Conservation (phyloP, 345 rosid species). For the Cardiospermum halicacabum region DNA sequence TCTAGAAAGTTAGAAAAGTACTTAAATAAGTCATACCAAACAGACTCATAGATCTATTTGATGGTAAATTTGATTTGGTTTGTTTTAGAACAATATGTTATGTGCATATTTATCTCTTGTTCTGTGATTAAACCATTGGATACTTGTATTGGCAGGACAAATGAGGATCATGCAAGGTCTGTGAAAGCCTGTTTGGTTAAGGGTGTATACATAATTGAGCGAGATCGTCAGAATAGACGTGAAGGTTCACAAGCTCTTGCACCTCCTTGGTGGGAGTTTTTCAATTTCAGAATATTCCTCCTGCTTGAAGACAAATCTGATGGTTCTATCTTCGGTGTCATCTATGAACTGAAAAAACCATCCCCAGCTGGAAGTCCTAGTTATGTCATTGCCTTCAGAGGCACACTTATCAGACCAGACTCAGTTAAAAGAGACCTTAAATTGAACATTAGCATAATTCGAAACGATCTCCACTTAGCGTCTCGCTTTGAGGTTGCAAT, state of each 20-base stretch:
- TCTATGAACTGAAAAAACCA: slow-evolving; percentile 63
- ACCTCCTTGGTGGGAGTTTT: slow-evolving; percentile 83
- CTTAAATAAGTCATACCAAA: too few relatives aligned
- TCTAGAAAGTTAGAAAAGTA: too few relatives aligned
- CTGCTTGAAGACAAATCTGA: slow-evolving; percentile 65
- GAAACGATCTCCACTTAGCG: slow-evolving; percentile 59
- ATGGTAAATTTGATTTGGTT: not conserved
- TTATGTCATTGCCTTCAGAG: slow-evolving; percentile 71
- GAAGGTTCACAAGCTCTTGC: slow-evolving; percentile 56
- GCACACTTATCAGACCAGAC: slow-evolving; percentile 64
- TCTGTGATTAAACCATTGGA: not conserved
- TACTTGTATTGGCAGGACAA: slow-evolving; percentile 39
- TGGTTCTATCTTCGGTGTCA: slow-evolving; percentile 72
- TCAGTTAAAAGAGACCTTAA: slow-evolving; percentile 62
- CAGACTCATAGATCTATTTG: too few relatives aligned
- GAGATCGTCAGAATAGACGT: slow-evolving; percentile 80
- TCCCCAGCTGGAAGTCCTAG: slow-evolving; percentile 41
- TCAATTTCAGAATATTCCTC: slow-evolving; percentile 48
- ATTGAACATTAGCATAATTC: slow-evolving; percentile 53
- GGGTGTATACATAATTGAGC: slow-evolving; percentile 71
- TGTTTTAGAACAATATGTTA: not conserved
- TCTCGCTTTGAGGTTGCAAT: slow-evolving; percentile 74
- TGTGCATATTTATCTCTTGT: not conserved
- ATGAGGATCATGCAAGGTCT: slow-evolving; percentile 59
- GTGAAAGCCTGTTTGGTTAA: slow-evolving; percentile 78